Conservation (phyloP, 768 basidiomycete species). For the Tulasnella sp. region DNA sequence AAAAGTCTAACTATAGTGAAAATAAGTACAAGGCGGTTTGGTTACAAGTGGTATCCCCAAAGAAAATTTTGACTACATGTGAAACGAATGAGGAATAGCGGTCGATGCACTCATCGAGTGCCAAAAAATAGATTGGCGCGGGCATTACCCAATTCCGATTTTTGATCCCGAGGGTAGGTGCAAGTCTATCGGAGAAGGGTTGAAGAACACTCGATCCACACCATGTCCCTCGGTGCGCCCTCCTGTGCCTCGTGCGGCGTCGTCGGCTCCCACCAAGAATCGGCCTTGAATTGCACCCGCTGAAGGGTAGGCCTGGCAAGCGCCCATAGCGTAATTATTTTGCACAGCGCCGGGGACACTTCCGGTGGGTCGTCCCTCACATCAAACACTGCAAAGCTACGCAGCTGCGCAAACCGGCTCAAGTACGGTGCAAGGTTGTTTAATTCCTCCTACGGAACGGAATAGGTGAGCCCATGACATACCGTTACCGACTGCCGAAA, state of each 20-base stretch:
- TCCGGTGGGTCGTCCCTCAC: constrained; percentile 9
- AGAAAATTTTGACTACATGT: neutral
- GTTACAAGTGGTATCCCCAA: neutral
- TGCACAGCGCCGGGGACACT: neutral
- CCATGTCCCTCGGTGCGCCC: neutral
- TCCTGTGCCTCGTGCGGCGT: neutral
- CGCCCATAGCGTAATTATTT: constrained; percentile 8
- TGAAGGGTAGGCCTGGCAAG: neutral
- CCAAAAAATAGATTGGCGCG: neutral
- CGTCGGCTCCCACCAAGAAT: constrained; percentile 14
- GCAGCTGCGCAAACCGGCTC: constrained; percentile 16
- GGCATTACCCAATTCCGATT: neutral
- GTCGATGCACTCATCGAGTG: neutral
- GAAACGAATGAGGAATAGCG: neutral
- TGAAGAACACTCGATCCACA: constrained; percentile 14
- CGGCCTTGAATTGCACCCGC: constrained; percentile 1
- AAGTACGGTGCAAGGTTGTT: constrained; percentile 1
- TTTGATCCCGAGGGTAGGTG: neutral
- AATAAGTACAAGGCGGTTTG: neutral
- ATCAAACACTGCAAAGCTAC: constrained; percentile 11
- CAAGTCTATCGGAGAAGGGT: neutral
- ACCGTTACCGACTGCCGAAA: neutral
- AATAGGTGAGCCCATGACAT: neutral
- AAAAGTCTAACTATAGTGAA: neutral
- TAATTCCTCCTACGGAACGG: constrained; percentile 22